Evolutionary conservation across 371 early-diverging fungal species (phyloP).

Genomic region (Gilbertella persicaria): DNA sequence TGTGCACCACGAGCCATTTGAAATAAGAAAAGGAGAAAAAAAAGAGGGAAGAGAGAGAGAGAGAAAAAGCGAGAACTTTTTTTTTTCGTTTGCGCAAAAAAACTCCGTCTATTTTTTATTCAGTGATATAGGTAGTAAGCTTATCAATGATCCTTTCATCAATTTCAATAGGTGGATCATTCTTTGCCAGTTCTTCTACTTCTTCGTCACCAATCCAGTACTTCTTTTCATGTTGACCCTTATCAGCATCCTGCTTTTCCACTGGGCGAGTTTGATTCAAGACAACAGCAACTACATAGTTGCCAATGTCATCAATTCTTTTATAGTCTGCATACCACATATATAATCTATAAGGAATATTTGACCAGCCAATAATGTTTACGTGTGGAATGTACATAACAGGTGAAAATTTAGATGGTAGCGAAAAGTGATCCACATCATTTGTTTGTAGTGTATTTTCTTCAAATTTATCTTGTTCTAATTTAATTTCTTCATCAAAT

Average conservation of each 20-base stretch:
- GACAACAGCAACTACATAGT: conserved; percentile 56
- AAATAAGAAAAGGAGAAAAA: conserved; percentile 10
- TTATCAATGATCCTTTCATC: conserved; percentile 38
- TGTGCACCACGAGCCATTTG: conserved; percentile 59
- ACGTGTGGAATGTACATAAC: conserved; percentile 69
- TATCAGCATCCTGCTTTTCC: conserved; percentile 49
- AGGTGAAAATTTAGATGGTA: conserved; percentile 55
- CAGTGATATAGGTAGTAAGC: conserved; percentile 43
- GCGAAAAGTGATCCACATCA: conserved; percentile 43
- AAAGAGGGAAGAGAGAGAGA: conserved; percentile 5
- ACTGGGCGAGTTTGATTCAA: conserved; percentile 58
- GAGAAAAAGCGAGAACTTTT: too few relatives aligned
- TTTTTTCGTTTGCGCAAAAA: too few relatives aligned
- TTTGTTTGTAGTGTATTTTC: conserved; percentile 2
- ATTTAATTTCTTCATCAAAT: neutral
- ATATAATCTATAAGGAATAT: conserved; percentile 62
- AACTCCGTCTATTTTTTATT: neutral
- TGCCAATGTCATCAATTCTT: conserved; percentile 59
- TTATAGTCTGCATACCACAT: conserved; percentile 62
- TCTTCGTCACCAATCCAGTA: conserved; percentile 52
- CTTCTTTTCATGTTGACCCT: conserved; percentile 57
- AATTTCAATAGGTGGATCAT: conserved; percentile 40
- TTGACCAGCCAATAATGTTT: conserved; percentile 69
- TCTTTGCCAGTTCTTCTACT: conserved; percentile 31
- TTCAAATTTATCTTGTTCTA: neutral